Evolutionary conservation across 2,329 filamentous ascomycete genomes (phyloP), one percentile per base, ranked within the genome.

Genomic region (Aureobasidium sp.): DNA sequence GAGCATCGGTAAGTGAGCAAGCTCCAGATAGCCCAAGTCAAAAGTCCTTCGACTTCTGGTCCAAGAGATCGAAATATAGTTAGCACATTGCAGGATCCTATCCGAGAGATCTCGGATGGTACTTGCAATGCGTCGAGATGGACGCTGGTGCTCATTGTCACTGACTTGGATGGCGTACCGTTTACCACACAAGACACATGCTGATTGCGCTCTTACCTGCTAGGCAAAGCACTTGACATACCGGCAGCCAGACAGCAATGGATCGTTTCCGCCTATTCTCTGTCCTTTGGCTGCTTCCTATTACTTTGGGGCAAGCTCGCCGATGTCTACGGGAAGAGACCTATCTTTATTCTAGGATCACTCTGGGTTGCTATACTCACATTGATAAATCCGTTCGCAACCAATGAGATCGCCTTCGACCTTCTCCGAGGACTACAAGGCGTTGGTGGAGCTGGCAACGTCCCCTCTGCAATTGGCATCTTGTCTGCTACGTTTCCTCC

Each of bases 401-500:
- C 80, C 0, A 84, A 84, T 63, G 87, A 90, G 71, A 85, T 89
- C 63, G 82, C 80, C 6, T 88, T 90, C 69, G 81, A 88, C 68
- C 62, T 89, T 1, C 83, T 89, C 66, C 78, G 87, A 3, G 87
- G 81, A 0, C 74, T 90, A 8, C 86, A 89, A 65, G 87, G 87
- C 1, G 70, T 90, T 74, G 86, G 86, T 2, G 84, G 84, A 30
- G 86, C 87, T 1, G 85, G 86, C 16, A 89, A 87, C 68, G 84
- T 89, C 0, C 86, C 87, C 0, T 88, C 86, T 0, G 87, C 86
- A 0, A 83, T 90, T 68, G 87, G 87, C 0, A 89, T 89, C 42
- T 71, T 90, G 3, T 86, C 86, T 0, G 82, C 83, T 1, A 88
- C 84, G 0, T 89, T 89, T 60, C 81, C 82, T 1, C 85, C 86